Conservation (phyloP, 805 yeast genomes). For the Lachancea quebecensis region DNA sequence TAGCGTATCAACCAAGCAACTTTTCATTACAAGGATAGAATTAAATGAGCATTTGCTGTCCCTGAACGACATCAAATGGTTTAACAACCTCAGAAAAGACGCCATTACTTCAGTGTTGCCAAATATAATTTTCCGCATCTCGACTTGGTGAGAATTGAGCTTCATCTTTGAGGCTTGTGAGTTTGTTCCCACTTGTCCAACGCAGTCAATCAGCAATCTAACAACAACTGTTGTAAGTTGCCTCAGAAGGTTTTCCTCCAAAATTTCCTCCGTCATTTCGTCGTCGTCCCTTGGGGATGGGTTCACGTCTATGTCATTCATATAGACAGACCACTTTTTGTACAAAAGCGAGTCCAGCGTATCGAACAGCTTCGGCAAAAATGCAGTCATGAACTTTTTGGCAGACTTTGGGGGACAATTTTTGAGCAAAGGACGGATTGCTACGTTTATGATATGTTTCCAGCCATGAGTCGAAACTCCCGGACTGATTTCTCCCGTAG, state of each 20-base stretch:
- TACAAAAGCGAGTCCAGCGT: constrained; percentile 70
- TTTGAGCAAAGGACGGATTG: constrained; percentile 76
- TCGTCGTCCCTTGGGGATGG: constrained; percentile 66
- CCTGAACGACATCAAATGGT: constrained; percentile 71
- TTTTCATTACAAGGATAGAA: constrained; percentile 72
- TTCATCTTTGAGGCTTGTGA: constrained; percentile 27
- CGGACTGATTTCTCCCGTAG: constrained; percentile 40
- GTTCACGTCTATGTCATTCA: constrained; percentile 33
- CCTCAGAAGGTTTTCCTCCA: constrained; percentile 91
- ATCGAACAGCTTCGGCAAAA: constrained; percentile 67
- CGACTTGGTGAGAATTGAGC: constrained; percentile 51
- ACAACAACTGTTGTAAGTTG: constrained; percentile 91
- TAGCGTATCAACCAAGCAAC: constrained; percentile 61
- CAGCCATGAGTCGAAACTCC: constrained; percentile 94
- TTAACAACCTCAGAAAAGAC: constrained; percentile 66
- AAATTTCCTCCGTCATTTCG: constrained; percentile 91
- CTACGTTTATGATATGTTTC: constrained; percentile 92
- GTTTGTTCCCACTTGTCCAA: constrained; percentile 64
- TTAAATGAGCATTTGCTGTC: constrained; percentile 92
- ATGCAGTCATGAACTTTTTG: constrained; percentile 61
- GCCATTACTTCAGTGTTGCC: constrained; percentile 62
- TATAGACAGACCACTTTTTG: constrained; percentile 57
- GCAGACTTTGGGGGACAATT: constrained; percentile 76
- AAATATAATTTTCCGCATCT: constrained; percentile 59
- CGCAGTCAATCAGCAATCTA: constrained; percentile 76